Conservation (phyloP, 306 rosid species). For the Pyrus communis region DNA sequence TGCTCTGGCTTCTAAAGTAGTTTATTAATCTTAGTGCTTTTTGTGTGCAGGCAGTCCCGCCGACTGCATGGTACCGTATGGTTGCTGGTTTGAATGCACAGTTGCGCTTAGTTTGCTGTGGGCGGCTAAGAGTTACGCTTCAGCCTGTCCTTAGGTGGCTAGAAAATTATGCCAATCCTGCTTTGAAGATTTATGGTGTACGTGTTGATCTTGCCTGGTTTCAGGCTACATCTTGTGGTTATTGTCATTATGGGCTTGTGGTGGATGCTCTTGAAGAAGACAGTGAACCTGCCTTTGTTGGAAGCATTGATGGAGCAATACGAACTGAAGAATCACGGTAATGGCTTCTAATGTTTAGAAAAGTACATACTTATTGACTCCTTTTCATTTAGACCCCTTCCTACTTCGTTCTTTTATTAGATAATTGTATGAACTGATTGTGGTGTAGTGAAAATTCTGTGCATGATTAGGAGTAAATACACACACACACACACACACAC, state of each 20-base stretch:
- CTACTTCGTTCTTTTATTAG: neutral
- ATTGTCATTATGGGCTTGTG: conserved; percentile 86
- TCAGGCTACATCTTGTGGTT: conserved; percentile 84
- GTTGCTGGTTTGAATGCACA: conserved; percentile 97
- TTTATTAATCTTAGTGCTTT: neutral
- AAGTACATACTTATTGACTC: neutral
- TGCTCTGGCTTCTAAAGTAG: neutral
- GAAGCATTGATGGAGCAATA: conserved; percentile 38
- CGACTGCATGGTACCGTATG: conserved; percentile 88
- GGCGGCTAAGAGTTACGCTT: conserved; percentile 79
- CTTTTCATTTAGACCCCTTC: neutral
- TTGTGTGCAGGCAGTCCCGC: conserved; percentile 71
- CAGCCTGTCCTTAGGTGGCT: conserved; percentile 84
- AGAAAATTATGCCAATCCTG: conserved; percentile 84
- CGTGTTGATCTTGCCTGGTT: conserved; percentile 82
- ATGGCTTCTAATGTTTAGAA: conserved; percentile 6
- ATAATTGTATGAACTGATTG: neutral
- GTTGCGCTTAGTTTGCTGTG: conserved; percentile 81
- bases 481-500: too few species aligned
- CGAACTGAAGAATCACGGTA: conserved; percentile 61
- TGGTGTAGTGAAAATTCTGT: neutral
- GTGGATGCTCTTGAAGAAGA: conserved; percentile 54
- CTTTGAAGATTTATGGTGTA: conserved; percentile 57
- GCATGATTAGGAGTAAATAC: neutral
- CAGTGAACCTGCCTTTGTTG: conserved; percentile 21